Evolutionary conservation across 805 yeast species (phyloP).

Genomic region (Hagleromyces aurorensis): DNA sequence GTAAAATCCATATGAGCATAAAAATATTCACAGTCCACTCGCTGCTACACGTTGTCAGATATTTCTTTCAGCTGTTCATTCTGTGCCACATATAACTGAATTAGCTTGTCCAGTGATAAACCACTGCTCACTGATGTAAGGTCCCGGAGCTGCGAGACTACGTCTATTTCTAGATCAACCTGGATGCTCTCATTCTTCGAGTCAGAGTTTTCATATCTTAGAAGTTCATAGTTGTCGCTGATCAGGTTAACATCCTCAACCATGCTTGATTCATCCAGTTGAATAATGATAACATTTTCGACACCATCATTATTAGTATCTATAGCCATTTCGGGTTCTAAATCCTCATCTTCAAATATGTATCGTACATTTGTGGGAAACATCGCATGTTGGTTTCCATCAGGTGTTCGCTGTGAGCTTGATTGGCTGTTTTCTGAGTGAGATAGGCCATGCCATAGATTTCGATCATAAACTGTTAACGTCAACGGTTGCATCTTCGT

Average conservation of each 20-base stretch:
- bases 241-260: conserved; percentile 19
- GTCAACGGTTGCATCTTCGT: conserved; percentile 12
- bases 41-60: conserved; percentile 13
- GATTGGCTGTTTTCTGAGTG: conserved; percentile 6
- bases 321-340: conserved; percentile 3
- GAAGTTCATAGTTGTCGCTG: conserved; percentile 23
- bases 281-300: conserved; percentile 24
- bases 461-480: conserved; percentile 20
- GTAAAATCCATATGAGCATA: not conserved
- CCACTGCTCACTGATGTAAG: conserved; percentile 9
- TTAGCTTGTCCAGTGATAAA: conserved; percentile 17
- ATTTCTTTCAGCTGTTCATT: conserved; percentile 23
- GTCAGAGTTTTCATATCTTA: conserved; percentile 9
- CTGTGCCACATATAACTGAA: conserved; percentile 20
- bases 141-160: conserved; percentile 23
- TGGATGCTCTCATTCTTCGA: conserved; percentile 1
- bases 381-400: conserved; percentile 11
- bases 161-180: conserved; percentile 19
- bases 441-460: conserved; percentile 12
- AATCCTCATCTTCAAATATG: conserved; percentile 28
- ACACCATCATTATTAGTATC: conserved; percentile 10
- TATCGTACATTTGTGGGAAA: conserved; percentile 27
- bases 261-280: conserved; percentile 14
- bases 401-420: conserved; percentile 9
- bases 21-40: not conserved